Evolutionary conservation across 108 stramenopile genomes (phyloP).

Genomic region (Conticribra weissflogii): DNA sequence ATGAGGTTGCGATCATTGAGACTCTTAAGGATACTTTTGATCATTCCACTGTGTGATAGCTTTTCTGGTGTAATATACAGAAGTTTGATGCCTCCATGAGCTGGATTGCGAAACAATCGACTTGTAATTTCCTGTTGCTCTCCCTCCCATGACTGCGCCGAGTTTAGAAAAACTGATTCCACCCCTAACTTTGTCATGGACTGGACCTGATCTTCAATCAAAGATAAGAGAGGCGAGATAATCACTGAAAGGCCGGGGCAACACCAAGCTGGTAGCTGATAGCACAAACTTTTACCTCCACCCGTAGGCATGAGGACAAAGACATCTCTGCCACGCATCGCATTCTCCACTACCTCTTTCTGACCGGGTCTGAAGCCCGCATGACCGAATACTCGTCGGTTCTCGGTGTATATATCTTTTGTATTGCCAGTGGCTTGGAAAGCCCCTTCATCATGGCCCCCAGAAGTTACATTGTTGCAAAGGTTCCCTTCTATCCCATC

Average conservation of each 20-base stretch:
- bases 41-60: constrained; percentile 72
- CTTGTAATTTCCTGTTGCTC: constrained; percentile 71
- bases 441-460: constrained; percentile 19
- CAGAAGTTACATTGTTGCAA: constrained; percentile 4
- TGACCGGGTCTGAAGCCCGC: constrained; percentile 91
- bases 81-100: constrained; percentile 91
- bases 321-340: constrained; percentile 90
- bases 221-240: constrained; percentile 93
- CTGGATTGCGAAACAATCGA: constrained; percentile 58
- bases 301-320: constrained; percentile 99
- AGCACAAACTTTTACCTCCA: constrained; percentile 89
- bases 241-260: constrained; percentile 93
- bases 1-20: constrained; percentile 72
- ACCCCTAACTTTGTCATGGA: constrained; percentile 85
- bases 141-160: constrained; percentile 78
- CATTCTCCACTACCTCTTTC: constrained; percentile 87
- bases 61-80: constrained; percentile 99
- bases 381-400: constrained; percentile 87
- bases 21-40: constrained; percentile 70
- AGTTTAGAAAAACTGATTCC: constrained; percentile 80
- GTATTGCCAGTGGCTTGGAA: constrained; percentile 16
- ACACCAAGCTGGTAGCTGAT: constrained; percentile 97
- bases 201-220: constrained; percentile 98
- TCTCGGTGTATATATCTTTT: constrained; percentile 68
- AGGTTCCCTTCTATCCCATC: constrained; percentile 68